Percentiles rank a stretch among this genome's conserved stretches.
Conservation (phyloP, 768 basidiomycete species). For the Hericium coralloides region DNA sequence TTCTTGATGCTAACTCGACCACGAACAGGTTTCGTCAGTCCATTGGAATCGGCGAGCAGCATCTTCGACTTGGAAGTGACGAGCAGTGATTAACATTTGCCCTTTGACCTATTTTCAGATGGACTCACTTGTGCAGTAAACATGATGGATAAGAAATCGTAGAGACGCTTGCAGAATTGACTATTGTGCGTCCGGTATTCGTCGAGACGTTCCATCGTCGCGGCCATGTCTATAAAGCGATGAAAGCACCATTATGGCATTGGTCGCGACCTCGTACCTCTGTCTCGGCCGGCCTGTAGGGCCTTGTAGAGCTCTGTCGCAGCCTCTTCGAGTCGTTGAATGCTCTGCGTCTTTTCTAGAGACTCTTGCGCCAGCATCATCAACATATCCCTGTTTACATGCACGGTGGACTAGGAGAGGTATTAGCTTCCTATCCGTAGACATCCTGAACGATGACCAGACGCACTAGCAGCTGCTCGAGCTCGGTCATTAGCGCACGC, state of each 20-base stretch:
- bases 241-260: no score
- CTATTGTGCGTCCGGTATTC: conserved; percentile 86
- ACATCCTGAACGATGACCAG: not conserved
- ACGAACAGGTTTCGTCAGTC: conserved; percentile 36
- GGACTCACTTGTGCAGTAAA: conserved; percentile 71
- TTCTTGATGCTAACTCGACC: conserved; percentile 40
- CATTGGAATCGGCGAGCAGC: conserved; percentile 55
- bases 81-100: not conserved
- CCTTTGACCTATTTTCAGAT: not conserved
- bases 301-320: conserved; percentile 92
- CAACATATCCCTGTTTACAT: conserved; percentile 76
- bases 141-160: conserved; percentile 88
- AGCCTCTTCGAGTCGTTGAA: conserved; percentile 73
- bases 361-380: conserved; percentile 82
- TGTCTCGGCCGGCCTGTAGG: conserved; percentile 80
- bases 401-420: conserved; percentile 72
- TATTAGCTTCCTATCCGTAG: not conserved
- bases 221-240: conserved; percentile 73
- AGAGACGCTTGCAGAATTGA: conserved; percentile 89
- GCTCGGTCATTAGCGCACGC: conserved; percentile 68
- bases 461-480: conserved; percentile 76
- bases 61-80: conserved; percentile 45
- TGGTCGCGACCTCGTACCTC: conserved; percentile 39
- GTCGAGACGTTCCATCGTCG: conserved; percentile 85
- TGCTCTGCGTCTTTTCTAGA: conserved; percentile 67